Evolutionary conservation across 495 filamentous ascomycete genomes (phyloP).

Genomic region (Talaromyces thailandensis): DNA sequence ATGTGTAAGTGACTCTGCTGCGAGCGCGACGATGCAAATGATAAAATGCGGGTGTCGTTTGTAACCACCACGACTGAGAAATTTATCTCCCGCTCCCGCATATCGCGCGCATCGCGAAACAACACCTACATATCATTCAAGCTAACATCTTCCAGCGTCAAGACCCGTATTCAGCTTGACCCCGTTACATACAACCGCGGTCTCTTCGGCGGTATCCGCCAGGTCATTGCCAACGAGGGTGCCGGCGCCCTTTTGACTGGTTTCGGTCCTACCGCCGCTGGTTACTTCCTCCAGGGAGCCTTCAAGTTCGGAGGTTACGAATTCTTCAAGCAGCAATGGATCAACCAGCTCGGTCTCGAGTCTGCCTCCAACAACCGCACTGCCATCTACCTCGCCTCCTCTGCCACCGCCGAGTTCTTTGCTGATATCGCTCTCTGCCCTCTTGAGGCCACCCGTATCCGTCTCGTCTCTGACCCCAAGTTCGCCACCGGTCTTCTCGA

Average conservation of each 20-base stretch:
- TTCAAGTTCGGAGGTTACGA: slow-evolving; percentile 96
- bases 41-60: background rate
- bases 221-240: slow-evolving; percentile 78
- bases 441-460: slow-evolving; percentile 89
- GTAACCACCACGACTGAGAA: too few relatives aligned
- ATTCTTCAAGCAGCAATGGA: slow-evolving; percentile 89
- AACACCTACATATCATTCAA: background rate
- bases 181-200: slow-evolving; percentile 83
- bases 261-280: slow-evolving; percentile 77
- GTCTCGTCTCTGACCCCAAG: slow-evolving; percentile 84
- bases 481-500: slow-evolving; percentile 75
- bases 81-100: background rate
- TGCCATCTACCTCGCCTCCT: slow-evolving; percentile 78
- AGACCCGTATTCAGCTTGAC: slow-evolving; percentile 92
- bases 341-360: slow-evolving; percentile 74
- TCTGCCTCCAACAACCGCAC: slow-evolving; percentile 79
- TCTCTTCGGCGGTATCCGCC: slow-evolving; percentile 76
- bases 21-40: background rate
- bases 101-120: background rate
- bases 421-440: slow-evolving; percentile 91
- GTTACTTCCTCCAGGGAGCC: slow-evolving; percentile 91
- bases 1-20: slow-evolving; percentile 67
- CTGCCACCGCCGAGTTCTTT: slow-evolving; percentile 83
- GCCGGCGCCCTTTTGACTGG: slow-evolving; percentile 83
- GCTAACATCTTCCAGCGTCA: slow-evolving; percentile 53